Evolutionary conservation across 345 rosid genomes (phyloP).

Genomic region (Durio zibethinus): DNA sequence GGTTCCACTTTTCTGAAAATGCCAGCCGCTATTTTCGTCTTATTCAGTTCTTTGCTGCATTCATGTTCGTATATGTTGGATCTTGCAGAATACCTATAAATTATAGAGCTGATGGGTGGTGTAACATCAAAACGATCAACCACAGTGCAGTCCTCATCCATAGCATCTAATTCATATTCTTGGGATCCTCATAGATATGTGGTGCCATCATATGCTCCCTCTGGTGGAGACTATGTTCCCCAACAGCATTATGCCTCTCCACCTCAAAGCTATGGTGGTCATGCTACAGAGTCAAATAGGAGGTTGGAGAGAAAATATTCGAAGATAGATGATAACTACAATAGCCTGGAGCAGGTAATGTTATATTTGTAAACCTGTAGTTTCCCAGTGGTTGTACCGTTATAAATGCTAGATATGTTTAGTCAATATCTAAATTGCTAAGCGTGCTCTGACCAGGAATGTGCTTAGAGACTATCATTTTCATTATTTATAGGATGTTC

Average conservation of each 20-base stretch:
- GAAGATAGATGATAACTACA: conserved; percentile 61
- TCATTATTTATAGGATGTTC: neutral
- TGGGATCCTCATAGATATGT: conserved; percentile 40
- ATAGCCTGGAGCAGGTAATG: conserved; percentile 59
- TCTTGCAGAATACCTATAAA: conserved; percentile 20
- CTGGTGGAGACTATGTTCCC: conserved; percentile 39
- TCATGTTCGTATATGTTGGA: conserved; percentile 15
- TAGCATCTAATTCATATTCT: conserved; percentile 38
- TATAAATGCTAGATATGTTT: neutral
- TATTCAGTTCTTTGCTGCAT: neutral
- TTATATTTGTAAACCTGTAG: neutral
- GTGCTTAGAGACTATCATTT: neutral
- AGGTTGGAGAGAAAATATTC: conserved; percentile 62
- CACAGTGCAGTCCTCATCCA: conserved; percentile 25
- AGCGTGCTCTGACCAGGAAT: neutral
- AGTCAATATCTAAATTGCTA: neutral
- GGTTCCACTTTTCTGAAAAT: neutral
- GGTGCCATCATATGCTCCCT: conserved; percentile 37
- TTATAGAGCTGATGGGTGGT: conserved; percentile 54
- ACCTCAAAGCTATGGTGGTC: conserved; percentile 36
- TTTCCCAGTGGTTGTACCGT: neutral
- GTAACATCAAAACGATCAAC: conserved; percentile 38
- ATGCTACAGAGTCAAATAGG: conserved; percentile 32
- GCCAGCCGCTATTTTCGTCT: neutral
- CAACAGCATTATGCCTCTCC: conserved; percentile 35